These are phyloP conservation scores for Gilbertella persicaria DNA, from an alignment of 371 early-diverging fungal genomes.

Conservation along the genomic window DNA sequence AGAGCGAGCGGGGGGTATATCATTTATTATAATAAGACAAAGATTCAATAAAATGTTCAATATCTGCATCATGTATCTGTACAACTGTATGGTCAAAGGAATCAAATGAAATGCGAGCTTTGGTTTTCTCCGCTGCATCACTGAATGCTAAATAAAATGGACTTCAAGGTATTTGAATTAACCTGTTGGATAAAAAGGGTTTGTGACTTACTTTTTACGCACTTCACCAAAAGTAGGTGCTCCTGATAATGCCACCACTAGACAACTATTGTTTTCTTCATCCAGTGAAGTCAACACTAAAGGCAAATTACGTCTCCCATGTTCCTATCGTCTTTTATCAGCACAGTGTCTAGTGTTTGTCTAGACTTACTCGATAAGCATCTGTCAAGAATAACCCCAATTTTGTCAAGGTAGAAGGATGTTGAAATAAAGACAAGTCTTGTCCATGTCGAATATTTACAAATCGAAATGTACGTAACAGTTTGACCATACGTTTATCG, in stretches of 20 bases:
- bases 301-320: conserved; percentile 55
- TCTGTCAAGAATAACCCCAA: conserved; percentile 79
- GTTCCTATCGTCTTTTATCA: conserved; percentile 41
- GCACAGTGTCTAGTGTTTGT: not conserved
- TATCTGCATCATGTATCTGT: conserved; percentile 65
- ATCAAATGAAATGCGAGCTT: conserved; percentile 60
- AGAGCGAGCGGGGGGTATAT: conserved; percentile 1
- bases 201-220: conserved; percentile 62
- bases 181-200: not conserved
- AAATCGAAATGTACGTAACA: conserved; percentile 69
- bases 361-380: conserved; percentile 64
- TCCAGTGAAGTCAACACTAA: conserved; percentile 69
- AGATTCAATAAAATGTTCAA: conserved; percentile 58
- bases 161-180: conserved; percentile 47
- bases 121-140: conserved; percentile 58
- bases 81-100: conserved; percentile 70
- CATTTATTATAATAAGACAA: conserved; percentile 28
- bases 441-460: conserved; percentile 66
- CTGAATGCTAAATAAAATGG: conserved; percentile 75
- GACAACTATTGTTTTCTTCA: conserved; percentile 58
- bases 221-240: conserved; percentile 62
- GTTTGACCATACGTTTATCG: conserved; percentile 71
- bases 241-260: conserved; percentile 72
- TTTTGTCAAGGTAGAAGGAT: conserved; percentile 65
- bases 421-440: conserved; percentile 57